phyloP scores from a whole-genome alignment of 805 yeast genomes.

The Pichia nanzhaoensis region DNA sequence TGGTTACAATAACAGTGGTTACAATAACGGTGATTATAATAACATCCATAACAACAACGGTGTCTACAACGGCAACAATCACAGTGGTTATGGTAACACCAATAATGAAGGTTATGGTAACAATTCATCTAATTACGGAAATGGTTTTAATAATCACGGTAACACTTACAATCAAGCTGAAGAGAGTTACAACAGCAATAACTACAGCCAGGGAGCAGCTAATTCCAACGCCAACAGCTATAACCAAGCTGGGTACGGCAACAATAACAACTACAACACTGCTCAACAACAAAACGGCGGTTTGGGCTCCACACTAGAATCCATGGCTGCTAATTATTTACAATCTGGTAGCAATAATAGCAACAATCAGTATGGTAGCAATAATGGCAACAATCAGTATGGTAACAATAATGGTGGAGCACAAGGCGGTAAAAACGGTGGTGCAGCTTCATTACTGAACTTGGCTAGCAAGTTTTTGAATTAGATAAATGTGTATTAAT shows the following conservation, averaged over 20 bases:
- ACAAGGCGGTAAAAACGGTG: slow-evolving; percentile 2
- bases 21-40: background rate
- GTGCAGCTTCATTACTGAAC: slow-evolving; percentile 11
- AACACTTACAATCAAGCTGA: slow-evolving; percentile 1
- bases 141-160: background rate
- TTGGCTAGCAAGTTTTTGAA: slow-evolving; percentile 13
- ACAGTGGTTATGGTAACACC: background rate
- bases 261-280: background rate
- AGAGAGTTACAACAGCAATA: slow-evolving; percentile 6
- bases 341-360: background rate
- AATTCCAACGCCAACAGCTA: too few relatives aligned
- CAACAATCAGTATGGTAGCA: slow-evolving; percentile 6
- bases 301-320: slow-evolving; percentile 3
- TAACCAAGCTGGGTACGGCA: background rate
- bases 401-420: background rate
- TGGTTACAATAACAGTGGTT: background rate
- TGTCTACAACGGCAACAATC: too few relatives aligned
- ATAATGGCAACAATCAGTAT: background rate
- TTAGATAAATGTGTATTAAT: too few relatives aligned
- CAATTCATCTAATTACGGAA: background rate
- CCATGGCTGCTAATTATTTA: slow-evolving; percentile 3
- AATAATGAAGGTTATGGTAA: background rate
- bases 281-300: slow-evolving; percentile 1
- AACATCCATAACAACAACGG: background rate
- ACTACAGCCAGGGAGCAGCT: too few relatives aligned